These are phyloP conservation scores for Ceratocystis lukuohia DNA, from an alignment of 2,329 filamentous ascomycete genomes.

Conservation along the genomic window DNA sequence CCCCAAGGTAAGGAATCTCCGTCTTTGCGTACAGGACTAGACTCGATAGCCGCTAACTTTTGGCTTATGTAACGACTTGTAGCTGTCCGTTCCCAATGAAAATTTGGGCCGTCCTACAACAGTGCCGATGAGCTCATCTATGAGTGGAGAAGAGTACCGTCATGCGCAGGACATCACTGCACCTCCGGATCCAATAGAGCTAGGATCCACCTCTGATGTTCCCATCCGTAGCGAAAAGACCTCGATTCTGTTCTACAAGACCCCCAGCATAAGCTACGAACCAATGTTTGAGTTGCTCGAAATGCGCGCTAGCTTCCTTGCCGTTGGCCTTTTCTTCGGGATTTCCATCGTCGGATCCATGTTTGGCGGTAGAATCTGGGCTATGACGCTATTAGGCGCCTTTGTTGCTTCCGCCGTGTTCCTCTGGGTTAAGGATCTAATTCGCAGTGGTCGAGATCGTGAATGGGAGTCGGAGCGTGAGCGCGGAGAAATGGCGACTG, in stretches of 20 bases:
- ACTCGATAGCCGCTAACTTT: background rate
- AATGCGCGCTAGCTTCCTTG: constrained; percentile 56
- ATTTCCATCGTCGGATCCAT: constrained; percentile 67
- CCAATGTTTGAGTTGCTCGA: constrained; percentile 73
- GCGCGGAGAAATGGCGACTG: constrained; percentile 70
- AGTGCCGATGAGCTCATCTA: constrained; percentile 54
- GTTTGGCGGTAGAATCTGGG: constrained; percentile 65
- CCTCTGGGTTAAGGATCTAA: constrained; percentile 79
- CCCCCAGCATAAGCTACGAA: constrained; percentile 76
- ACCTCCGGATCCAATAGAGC: constrained; percentile 72
- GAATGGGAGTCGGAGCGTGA: constrained; percentile 84
- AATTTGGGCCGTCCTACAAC: constrained; percentile 67
- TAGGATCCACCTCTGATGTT: constrained; percentile 78
- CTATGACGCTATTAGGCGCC: constrained; percentile 58
- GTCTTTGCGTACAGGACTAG: too few relatives aligned
- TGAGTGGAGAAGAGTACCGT: constrained; percentile 69
- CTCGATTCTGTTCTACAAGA: constrained; percentile 90
- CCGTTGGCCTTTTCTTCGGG: constrained; percentile 53
- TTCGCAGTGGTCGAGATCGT: constrained; percentile 64
- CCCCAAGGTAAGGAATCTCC: constrained; percentile 41
- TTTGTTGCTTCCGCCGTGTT: constrained; percentile 67
- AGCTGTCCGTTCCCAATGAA: constrained; percentile 78
- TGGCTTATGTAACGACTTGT: background rate
- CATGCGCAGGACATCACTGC: constrained; percentile 78
- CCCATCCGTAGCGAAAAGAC: constrained; percentile 95